Evolutionary conservation across 176 grass and related monocot species (phyloP).

Genomic region (Phragmites australis): DNA sequence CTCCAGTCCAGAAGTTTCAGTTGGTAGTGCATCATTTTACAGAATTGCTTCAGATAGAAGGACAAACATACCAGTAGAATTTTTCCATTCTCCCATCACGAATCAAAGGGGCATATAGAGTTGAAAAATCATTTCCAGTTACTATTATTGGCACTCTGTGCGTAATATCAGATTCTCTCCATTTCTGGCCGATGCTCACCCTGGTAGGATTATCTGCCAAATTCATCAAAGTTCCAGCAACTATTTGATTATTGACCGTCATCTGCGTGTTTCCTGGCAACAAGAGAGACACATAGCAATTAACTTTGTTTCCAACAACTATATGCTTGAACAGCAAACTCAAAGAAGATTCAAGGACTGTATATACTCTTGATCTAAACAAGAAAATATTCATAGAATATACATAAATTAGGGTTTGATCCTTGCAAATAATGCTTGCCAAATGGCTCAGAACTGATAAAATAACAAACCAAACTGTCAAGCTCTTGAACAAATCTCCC

Average conservation of each 20-base stretch:
- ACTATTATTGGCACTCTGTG: slow-evolving; percentile 81
- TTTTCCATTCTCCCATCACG: slow-evolving; percentile 92
- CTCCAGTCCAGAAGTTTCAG: neutral
- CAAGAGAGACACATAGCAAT: slow-evolving; percentile 9
- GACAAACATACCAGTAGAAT: slow-evolving; percentile 76
- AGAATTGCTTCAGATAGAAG: slow-evolving; percentile 22
- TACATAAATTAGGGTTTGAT: neutral
- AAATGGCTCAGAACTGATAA: slow-evolving; percentile 16
- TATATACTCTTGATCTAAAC: neutral
- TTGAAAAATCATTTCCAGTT: slow-evolving; percentile 92
- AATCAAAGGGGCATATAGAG: slow-evolving; percentile 93
- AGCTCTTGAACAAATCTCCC: neutral
- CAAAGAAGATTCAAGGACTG: slow-evolving; percentile 7
- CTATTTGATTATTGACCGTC: slow-evolving; percentile 98
- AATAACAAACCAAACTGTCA: neutral
- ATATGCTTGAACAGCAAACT: slow-evolving; percentile 17
- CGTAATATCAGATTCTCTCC: slow-evolving; percentile 89
- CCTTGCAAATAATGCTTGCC: neutral
- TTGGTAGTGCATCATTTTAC: neutral
- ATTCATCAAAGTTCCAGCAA: slow-evolving; percentile 91
- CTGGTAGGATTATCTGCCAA: slow-evolving; percentile 91
- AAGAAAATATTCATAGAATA: neutral
- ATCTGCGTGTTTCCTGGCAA: slow-evolving; percentile 93
- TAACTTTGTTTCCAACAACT: neutral
- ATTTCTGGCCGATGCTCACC: slow-evolving; percentile 87